Evolutionary conservation across 352 stramenopile genomes (phyloP), one percentile per base, ranked within the genome.

Genomic region (Globisporangium echinulatum): DNA sequence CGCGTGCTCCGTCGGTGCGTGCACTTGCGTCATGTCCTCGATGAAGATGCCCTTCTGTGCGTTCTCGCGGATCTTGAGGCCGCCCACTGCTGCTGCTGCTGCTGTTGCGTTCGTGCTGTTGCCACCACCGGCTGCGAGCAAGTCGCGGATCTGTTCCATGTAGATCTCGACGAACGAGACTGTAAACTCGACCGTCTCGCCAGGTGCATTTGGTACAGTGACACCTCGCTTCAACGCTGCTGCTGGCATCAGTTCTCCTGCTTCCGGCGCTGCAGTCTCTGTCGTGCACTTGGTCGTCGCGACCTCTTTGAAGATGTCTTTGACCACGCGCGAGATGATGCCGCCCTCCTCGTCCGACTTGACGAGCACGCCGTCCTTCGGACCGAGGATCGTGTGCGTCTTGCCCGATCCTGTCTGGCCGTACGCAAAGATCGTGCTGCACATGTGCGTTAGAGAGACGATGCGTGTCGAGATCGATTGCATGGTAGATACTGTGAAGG

Each of bases 91-190:
- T 1, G 37, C 15, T 25, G 60, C 71, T n/a, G 56, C 33, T 1
- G 37, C 15, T 25, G 60, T 69, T n/a, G 66, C 62, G 9, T 63
- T 56, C 2, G 48, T 55, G 37, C 52, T 62, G 37, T 49, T 53
- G 17, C 25, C 25, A 33, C n/a, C 59, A 2, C 49, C 38, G 4
- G 60, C 8, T 15, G 65, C 58, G 4, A 93, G 65, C 25, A 96
- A 59, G 53, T 96, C 86, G 8, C 82, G 79, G 39, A 96, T 86
- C 46, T 89, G 76, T 63, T 96, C 86, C 82, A 93, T 91, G 73
- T 96, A 96, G 42, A 96, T 94, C 67, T 96, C 85, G 7, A 96
- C 73, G 64, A 94, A 90, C 2, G 82, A 92, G 38, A 80, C 72
- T 11, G 59, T 77, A 50, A 91, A 63, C 42, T 89, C 75, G 37